Percentiles rank a stretch among this genome's conserved stretches.
These are phyloP conservation scores for Carex arenaria DNA, from an alignment of 202 grass and related monocot species.

Conservation along the genomic window DNA sequence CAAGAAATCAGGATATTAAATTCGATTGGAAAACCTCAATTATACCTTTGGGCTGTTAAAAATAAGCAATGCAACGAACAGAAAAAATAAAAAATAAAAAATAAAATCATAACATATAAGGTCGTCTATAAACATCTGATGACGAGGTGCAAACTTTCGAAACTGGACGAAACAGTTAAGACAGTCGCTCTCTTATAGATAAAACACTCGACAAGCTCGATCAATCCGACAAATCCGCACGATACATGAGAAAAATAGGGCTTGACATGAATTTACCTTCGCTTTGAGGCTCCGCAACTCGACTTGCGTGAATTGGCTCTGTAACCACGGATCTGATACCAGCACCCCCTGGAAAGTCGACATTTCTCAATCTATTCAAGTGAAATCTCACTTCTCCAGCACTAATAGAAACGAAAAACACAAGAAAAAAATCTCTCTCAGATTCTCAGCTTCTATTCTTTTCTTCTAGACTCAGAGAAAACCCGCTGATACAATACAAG, in stretches of 20 bases:
- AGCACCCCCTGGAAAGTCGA: slow-evolving; percentile 84
- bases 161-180: neutral
- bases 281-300: slow-evolving; percentile 90
- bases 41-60: neutral
- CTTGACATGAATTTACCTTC: slow-evolving; percentile 46
- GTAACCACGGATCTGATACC: slow-evolving; percentile 94
- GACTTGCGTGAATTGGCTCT: slow-evolving; percentile 98
- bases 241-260: neutral
- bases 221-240: neutral
- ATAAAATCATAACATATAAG: neutral
- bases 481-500: neutral
- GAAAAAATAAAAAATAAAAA: neutral
- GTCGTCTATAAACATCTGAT: neutral
- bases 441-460: neutral
- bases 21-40: neutral
- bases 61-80: neutral
- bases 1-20: neutral
- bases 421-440: neutral
- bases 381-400: neutral
- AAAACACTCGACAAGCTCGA: neutral
- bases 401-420: neutral
- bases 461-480: neutral
- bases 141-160: neutral
- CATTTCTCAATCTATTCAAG: slow-evolving; percentile 34
- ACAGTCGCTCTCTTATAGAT: neutral